Conservation (phyloP, 768 basidiomycete genomes). For the Russula lepida region DNA sequence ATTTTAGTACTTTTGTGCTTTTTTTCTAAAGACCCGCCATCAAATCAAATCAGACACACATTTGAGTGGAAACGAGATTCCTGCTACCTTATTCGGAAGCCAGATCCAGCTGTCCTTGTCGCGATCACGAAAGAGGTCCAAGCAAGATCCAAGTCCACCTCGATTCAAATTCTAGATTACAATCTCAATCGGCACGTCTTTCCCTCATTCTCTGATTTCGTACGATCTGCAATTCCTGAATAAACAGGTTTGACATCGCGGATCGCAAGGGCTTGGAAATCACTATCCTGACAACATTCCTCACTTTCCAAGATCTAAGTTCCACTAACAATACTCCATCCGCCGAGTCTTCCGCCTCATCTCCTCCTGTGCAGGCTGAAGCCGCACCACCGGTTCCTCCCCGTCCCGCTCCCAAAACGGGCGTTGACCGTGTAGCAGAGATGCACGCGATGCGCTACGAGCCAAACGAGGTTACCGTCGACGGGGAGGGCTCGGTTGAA, state of each 20-base stretch:
- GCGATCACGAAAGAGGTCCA: conserved; percentile 72
- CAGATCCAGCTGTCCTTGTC: conserved; percentile 79
- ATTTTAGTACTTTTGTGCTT: not conserved
- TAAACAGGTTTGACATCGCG: conserved; percentile 65
- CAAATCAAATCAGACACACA: conserved; percentile 45
- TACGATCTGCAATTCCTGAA: not conserved
- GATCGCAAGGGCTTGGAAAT: conserved; percentile 85
- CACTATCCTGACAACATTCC: conserved; percentile 61
- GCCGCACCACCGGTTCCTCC: conserved; percentile 42
- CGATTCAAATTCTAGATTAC: conserved; percentile 76
- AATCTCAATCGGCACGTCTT: conserved; percentile 59
- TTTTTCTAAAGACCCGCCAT: not conserved
- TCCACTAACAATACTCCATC: conserved; percentile 40
- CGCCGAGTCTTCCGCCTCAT: not conserved
- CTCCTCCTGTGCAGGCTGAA: not conserved
- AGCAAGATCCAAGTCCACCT: conserved; percentile 52
- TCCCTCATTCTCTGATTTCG: not conserved
- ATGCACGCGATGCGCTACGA: conserved; percentile 58
- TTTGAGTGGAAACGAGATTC: conserved; percentile 85
- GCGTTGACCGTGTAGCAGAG: conserved; percentile 63
- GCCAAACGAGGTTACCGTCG: conserved; percentile 66
- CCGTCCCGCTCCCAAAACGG: conserved; percentile 54
- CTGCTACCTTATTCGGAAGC: conserved; percentile 76
- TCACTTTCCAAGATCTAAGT: conserved; percentile 70
- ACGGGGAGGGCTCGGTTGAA: conserved; percentile 50